Evolutionary conservation across 2,329 filamentous ascomycete species (phyloP), one percentile per base, ranked within the genome.

Genomic region (Zopfia rhizophila): DNA sequence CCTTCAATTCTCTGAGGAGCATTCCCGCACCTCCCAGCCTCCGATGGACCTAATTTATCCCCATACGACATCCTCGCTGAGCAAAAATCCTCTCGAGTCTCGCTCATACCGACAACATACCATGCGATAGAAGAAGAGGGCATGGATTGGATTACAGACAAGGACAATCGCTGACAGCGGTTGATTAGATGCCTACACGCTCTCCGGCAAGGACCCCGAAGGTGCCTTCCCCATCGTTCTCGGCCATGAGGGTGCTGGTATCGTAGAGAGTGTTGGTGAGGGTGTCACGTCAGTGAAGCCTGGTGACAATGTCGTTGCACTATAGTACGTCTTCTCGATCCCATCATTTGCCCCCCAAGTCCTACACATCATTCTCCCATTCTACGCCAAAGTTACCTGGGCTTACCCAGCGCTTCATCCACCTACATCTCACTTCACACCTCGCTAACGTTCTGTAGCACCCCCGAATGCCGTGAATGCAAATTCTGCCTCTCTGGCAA

Each of bases 401-500:
- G n/a, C n/a, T n/a, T n/a, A n/a, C 31, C 3, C 12, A 16, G 31
- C 5, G 14, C 28, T 24, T 27, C 12, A 18, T 30, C 25, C 25
- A 30, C 10, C 10, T 4, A 25, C 32, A 10, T 13, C 27, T 12
- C 23, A 11, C 18, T 28, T n/a, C 27, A 17, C 36, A 38, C 12
- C 17, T 12, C n/a, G 8, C 63, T 69, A 45, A 68, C 57, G 51
- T 25, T 5, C 18, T 24, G 24, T 67, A 96, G 91, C 82, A 97
- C 92, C 33, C 94, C 94, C 58, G 93, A 97, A 80, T 97, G 94
- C 81, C 82, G 85, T 61, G 93, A 97, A 76, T 99, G 94, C 86
- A 97, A 97, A 81, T 97, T 97, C 84, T 99, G 94, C 88, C 94
- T 91, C 77, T 97, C 93, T 29, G 94, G 93, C 78, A 99, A 99